Conservation (phyloP, 495 filamentous ascomycete genomes). For the Tetracladium setigerum region DNA sequence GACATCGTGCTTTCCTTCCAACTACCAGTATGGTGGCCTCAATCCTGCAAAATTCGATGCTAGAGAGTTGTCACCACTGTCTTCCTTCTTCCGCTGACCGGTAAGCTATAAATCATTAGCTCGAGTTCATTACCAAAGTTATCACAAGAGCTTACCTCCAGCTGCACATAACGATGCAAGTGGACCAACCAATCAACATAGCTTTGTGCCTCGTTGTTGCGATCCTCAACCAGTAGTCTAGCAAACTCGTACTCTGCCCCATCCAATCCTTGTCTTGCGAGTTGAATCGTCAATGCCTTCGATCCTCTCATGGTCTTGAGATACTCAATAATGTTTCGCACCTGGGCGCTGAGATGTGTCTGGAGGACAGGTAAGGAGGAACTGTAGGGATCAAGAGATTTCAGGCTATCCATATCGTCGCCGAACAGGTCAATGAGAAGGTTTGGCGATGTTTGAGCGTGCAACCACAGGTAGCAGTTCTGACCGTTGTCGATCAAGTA, state of each 20-base stretch:
- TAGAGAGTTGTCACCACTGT: slow-evolving; percentile 44
- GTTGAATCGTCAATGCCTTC: slow-evolving; percentile 81
- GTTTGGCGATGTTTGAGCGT: slow-evolving; percentile 67
- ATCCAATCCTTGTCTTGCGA: slow-evolving; percentile 89
- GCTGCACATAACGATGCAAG: slow-evolving; percentile 82
- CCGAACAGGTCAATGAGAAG: slow-evolving; percentile 89
- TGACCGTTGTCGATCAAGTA: slow-evolving; percentile 98
- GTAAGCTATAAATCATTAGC: slow-evolving; percentile 41
- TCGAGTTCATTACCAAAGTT: slow-evolving; percentile 13
- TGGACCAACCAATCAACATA: slow-evolving; percentile 99
- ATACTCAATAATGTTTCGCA: slow-evolving; percentile 87
- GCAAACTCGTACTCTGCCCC: slow-evolving; percentile 97
- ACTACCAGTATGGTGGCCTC: slow-evolving; percentile 63
- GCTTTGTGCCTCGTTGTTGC: slow-evolving; percentile 94
- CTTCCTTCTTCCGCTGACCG: slow-evolving; percentile 71
- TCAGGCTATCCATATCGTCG: slow-evolving; percentile 60
- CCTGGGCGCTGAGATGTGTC: slow-evolving; percentile 92
- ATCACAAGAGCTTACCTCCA: slow-evolving; percentile 56
- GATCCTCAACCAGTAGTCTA: slow-evolving; percentile 79
- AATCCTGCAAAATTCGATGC: slow-evolving; percentile 59
- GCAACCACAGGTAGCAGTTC: slow-evolving; percentile 82
- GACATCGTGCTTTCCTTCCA: too few species aligned
- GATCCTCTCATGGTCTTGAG: slow-evolving; percentile 71
- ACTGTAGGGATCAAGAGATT: slow-evolving; percentile 67
- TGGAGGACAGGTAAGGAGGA: slow-evolving; percentile 72